These are phyloP conservation scores for Coelastrella sp. DNA, from an alignment of 139 green algal species.

Conservation along the genomic window DNA sequence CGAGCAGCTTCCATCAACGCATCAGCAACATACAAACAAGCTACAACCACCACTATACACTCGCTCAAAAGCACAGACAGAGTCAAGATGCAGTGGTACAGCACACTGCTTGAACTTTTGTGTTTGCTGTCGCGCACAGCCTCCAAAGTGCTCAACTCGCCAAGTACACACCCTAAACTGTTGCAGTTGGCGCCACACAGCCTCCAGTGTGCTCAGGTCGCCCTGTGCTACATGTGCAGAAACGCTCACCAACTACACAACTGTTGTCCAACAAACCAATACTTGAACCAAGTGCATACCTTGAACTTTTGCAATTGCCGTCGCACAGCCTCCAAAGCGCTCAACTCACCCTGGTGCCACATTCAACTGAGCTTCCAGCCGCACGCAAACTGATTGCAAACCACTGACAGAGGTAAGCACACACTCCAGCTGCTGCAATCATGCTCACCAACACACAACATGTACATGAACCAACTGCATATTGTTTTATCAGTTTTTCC, in stretches of 20 bases:
- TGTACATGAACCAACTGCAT: no score
- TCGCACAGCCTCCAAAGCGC: slow-evolving; percentile 69
- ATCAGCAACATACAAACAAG: slow-evolving; percentile 81
- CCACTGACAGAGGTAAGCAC: no score
- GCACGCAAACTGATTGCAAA: slow-evolving; percentile 72
- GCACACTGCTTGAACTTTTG: slow-evolving; percentile 62
- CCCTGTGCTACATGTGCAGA: no score
- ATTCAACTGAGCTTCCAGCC: slow-evolving; percentile 65
- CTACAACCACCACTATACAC: slow-evolving; percentile 61
- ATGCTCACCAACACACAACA: no score
- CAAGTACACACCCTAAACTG: no score
- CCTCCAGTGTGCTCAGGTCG: no score
- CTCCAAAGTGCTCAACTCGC: slow-evolving; percentile 63
- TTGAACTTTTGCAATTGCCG: slow-evolving; percentile 82
- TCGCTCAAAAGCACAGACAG: no score
- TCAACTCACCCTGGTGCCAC: slow-evolving; percentile 57
- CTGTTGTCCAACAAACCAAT: no score
- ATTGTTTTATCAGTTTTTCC: no score
- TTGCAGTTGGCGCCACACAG: no score
- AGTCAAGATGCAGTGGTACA: neutral
- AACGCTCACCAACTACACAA: neutral
- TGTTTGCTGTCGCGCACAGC: slow-evolving; percentile 78
- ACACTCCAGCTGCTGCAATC: no score
- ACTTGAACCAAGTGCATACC: neutral
- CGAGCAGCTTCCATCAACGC: slow-evolving; percentile 83